phyloP scores from a whole-genome alignment of 1,284 basidiomycete genomes.

The Phenoliferia sp. region DNA sequence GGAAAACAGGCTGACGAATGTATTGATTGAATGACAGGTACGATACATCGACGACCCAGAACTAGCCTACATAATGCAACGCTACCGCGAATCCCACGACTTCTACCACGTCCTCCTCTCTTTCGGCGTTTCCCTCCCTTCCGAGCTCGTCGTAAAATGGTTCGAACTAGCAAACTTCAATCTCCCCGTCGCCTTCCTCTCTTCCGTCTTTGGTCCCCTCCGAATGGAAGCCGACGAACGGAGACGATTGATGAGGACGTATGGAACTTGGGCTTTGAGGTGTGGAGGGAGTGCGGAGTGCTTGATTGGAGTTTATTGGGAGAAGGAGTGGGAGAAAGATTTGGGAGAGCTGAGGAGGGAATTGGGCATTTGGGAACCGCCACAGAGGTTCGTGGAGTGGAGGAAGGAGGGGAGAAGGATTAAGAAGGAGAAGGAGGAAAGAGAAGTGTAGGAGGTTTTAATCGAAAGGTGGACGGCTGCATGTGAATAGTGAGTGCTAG shows the following conservation, averaged over 20 bases:
- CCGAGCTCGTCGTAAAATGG: conserved; percentile 92
- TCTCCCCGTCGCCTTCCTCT: conserved; percentile 80
- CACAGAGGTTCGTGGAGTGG: conserved; percentile 45
- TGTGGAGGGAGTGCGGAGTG: conserved; percentile 63
- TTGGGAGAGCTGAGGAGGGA: conserved; percentile 73
- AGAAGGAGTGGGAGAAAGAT: conserved; percentile 83
- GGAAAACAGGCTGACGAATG: background rate
- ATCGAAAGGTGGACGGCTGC: too few relatives aligned
- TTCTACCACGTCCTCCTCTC: conserved; percentile 42
- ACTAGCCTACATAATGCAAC: conserved; percentile 93
- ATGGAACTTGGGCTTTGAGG: conserved; percentile 82
- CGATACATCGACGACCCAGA: conserved; percentile 90
- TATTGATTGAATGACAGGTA: conserved; percentile 53
- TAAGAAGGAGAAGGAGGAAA: conserved; percentile 24
- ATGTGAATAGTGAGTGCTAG: too few relatives aligned
- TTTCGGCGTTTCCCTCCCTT: conserved; percentile 63
- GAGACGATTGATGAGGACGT: conserved; percentile 60
- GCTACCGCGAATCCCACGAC: conserved; percentile 70
- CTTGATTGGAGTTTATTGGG: conserved; percentile 92
- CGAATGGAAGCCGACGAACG: conserved; percentile 52
- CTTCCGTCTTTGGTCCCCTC: conserved; percentile 63
- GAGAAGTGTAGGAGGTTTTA: too few relatives aligned
- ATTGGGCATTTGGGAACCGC: conserved; percentile 58
- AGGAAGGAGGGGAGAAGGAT: conserved; percentile 43
- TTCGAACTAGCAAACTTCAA: conserved; percentile 92